Evolutionary conservation across 176 grass and related monocot genomes (phyloP).

Genomic region (Ensete ventricosum): DNA sequence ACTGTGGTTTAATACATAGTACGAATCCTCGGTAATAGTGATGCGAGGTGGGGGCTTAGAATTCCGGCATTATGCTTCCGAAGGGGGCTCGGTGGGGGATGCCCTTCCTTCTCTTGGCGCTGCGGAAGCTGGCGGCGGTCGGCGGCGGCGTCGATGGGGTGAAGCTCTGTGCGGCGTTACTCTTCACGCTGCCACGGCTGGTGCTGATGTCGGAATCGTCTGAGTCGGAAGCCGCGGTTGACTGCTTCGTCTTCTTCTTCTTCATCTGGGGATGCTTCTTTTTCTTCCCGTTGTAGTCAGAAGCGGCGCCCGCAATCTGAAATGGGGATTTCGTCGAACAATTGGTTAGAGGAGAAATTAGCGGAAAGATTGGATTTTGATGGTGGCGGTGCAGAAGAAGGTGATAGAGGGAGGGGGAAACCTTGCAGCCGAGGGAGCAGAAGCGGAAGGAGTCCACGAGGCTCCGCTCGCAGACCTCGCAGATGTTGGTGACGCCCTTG

Average conservation of each 20-base stretch:
- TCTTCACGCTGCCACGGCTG: constrained; percentile 11
- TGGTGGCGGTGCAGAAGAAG: not conserved
- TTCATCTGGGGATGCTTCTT: not conserved
- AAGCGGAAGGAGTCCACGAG: constrained; percentile 97
- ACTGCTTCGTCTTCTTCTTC: constrained; percentile 9
- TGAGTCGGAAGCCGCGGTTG: not conserved
- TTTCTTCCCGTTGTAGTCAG: not conserved
- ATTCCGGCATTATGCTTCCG: constrained; percentile 10
- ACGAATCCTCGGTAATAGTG: too few species aligned
- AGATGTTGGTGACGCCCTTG: constrained; percentile 97
- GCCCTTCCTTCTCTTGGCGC: constrained; percentile 17
- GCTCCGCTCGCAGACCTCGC: constrained; percentile 93
- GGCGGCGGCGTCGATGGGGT: constrained; percentile 17
- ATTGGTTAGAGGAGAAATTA: not conserved
- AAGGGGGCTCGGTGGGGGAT: constrained; percentile 18
- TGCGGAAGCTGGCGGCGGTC: constrained; percentile 3
- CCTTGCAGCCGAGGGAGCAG: constrained; percentile 99
- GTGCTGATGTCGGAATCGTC: constrained; percentile 5
- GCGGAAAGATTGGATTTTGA: not conserved
- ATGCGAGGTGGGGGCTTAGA: not conserved
- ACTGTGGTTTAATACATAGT: too few species aligned
- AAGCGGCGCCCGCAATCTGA: constrained; percentile 4
- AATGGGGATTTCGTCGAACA: not conserved
- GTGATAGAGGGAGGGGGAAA: not conserved
- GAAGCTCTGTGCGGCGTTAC: constrained; percentile 6